Percentiles rank a stretch among this genome's conserved stretches.
These are phyloP conservation scores for Bremia lactucae DNA, from an alignment of 352 stramenopile species.

Conservation along the genomic window DNA sequence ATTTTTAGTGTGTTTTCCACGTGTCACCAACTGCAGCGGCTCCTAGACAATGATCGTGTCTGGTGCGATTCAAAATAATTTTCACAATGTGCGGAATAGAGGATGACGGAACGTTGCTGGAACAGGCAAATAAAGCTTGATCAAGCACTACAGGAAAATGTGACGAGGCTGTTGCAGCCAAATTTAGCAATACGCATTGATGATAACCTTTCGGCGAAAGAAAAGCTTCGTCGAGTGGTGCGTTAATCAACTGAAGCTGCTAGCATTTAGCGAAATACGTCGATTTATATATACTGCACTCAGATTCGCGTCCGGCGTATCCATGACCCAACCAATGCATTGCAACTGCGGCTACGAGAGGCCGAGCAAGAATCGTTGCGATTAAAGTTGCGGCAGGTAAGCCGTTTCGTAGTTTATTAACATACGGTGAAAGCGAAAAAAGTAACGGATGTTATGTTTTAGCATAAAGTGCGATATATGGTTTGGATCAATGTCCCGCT, in stretches of 20 bases:
- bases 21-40: slow-evolving; percentile 26
- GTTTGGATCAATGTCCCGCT: slow-evolving; percentile 27
- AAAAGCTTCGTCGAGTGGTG: slow-evolving; percentile 38
- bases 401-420: neutral
- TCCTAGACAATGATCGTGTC: slow-evolving; percentile 31
- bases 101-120: no score
- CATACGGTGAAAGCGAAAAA: neutral
- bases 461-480: slow-evolving; percentile 30
- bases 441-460: neutral
- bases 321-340: slow-evolving; percentile 36
- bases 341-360: slow-evolving; percentile 34
- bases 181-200: slow-evolving; percentile 11
- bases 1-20: slow-evolving; percentile 25
- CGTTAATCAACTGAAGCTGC: neutral
- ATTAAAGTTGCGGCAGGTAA: slow-evolving; percentile 26
- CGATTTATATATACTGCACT: neutral
- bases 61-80: slow-evolving; percentile 15
- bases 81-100: no score
- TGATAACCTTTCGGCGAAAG: slow-evolving; percentile 8
- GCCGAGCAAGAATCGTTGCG: slow-evolving; percentile 30
- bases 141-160: slow-evolving; percentile 13
- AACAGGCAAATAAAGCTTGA: slow-evolving; percentile 29
- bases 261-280: neutral
- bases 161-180: slow-evolving; percentile 28
- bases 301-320: slow-evolving; percentile 35